A percentile compares a stretch with the other conserved stretches of the same genome.
Conservation (phyloP, 345 rosid genomes). For the Gossypium australe region DNA sequence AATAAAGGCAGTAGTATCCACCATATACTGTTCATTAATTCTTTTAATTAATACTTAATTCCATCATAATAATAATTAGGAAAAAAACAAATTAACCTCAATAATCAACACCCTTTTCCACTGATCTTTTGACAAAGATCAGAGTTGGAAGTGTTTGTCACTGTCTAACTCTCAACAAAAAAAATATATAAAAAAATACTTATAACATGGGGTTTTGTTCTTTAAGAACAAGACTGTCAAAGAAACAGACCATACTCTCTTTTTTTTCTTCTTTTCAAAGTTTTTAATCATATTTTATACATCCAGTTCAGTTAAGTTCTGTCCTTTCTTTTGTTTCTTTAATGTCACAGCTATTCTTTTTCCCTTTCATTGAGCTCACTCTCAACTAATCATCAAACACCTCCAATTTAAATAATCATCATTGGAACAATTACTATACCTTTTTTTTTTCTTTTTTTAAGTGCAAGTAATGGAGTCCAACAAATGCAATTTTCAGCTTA, state of each 20-base stretch:
- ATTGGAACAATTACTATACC: constrained; percentile 16
- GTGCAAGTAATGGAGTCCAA: constrained; percentile 26
- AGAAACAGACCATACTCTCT: constrained; percentile 5
- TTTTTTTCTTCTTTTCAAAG: not conserved
- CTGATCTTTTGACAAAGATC: not conserved
- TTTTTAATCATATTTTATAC: not conserved
- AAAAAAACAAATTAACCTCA: not conserved
- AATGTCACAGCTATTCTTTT: constrained; percentile 8
- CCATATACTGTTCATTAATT: not conserved
- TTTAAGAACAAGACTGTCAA: not conserved
- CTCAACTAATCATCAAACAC: constrained; percentile 18
- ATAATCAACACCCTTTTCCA: not conserved
- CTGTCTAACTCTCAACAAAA: constrained; percentile 7
- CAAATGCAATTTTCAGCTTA: not conserved
- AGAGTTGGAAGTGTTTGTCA: constrained; percentile 14
- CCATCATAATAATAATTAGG: not conserved
- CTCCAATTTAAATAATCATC: constrained; percentile 11
- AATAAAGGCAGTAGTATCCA: too few relatives aligned
- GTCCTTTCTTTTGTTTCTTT: not conserved
- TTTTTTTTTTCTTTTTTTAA: constrained; percentile 18
- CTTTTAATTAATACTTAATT: not conserved
- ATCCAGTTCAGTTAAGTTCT: not conserved
- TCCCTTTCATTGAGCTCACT: constrained; percentile 11
- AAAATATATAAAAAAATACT: not conserved
- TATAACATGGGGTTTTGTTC: constrained; percentile 15